Base-by-base conservation (phyloP, 257 asterid genomes). In the Ophiorrhiza pumila region DNA sequence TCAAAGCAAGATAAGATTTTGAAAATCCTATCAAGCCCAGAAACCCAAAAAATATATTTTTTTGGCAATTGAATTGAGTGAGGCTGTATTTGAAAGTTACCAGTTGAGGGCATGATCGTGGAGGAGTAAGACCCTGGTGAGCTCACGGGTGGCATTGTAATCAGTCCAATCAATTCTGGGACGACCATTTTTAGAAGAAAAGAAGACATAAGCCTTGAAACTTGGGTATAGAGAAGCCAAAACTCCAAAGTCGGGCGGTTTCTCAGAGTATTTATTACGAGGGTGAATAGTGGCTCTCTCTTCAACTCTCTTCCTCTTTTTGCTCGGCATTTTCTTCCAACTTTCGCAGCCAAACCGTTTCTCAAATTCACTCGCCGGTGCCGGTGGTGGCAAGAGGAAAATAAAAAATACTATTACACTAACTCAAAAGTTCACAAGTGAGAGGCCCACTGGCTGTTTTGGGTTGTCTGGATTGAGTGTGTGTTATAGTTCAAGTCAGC, bases 81-180 rank as follows among this genome's bases (percentile, higher is more conserved):
- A 71, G 37, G 17, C 10, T 0, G 5, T 62, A 47, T 29, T 23
- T 10, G n/a, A 15, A 15, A 7, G 2, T 4, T 68, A 89, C 96
- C 97, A 91, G 72, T 88, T 69, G 79, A 91, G 79, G 46, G 81
- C 90, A 68, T 89, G 96, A 80, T 94, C 97, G 37, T 86, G 98
- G 77, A 83, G 91, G 62, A 94, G 96, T 73, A 91, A 60, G 9
- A 89, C 89, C 60, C 89, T 87, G 27, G 93, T 91, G 82, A 93
- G 80, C 80, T 93, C 97, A n/a, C 96, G 95, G 25, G 98, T 94
- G 58, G 97, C 98, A 76, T 88, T 88, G 82, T 86, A 91, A 80
- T 94, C 96, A 32, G 96, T 94, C 97, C 98, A 94, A 50, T 94
- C 96, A 46, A 94, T 94, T 79, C 74, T 85, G 56, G 97, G 96